Evolutionary conservation across 179 eudicot species (phyloP).

Genomic region (Beta lomatogona): DNA sequence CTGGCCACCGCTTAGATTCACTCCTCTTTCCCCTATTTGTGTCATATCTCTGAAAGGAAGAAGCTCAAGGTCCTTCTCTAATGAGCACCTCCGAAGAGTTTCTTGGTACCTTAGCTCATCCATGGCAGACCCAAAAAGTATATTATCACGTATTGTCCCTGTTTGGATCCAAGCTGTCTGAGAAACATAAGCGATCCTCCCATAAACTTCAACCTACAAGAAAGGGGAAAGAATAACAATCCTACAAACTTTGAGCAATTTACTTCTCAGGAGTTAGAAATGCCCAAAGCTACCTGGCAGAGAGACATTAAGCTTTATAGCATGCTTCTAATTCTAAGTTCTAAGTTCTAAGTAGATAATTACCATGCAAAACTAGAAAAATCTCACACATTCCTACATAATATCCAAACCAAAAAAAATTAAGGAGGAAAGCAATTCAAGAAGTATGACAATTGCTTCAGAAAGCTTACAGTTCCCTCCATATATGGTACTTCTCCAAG

Average conservation of each 20-base stretch:
- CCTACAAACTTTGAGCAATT: background rate
- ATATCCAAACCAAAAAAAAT: no score
- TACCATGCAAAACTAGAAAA: background rate
- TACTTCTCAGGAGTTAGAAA: background rate
- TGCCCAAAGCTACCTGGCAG: no score
- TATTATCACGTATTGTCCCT: conserved; percentile 82
- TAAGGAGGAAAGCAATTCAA: background rate
- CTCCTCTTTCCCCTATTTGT: conserved; percentile 90
- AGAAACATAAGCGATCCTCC: conserved; percentile 73
- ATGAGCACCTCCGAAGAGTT: conserved; percentile 63
- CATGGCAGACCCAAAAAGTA: conserved; percentile 70
- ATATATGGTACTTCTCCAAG: conserved; percentile 79
- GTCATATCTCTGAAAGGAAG: conserved; percentile 77
- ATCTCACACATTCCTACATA: background rate
- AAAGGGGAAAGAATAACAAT: background rate
- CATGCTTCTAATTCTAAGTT: no score
- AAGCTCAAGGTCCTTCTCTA: conserved; percentile 71
- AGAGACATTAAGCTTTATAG: background rate
- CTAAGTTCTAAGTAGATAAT: background rate
- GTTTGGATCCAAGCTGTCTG: conserved; percentile 96
- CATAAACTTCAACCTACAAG: conserved; percentile 62
- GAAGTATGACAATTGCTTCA: background rate
- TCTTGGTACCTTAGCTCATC: conserved; percentile 67
- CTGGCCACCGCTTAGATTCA: conserved; percentile 90
- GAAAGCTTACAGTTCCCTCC: conserved; percentile 65